These are phyloP conservation scores for Kitagawia praeruptora DNA, from an alignment of 129 eudicot genomes.

Conservation along the genomic window DNA sequence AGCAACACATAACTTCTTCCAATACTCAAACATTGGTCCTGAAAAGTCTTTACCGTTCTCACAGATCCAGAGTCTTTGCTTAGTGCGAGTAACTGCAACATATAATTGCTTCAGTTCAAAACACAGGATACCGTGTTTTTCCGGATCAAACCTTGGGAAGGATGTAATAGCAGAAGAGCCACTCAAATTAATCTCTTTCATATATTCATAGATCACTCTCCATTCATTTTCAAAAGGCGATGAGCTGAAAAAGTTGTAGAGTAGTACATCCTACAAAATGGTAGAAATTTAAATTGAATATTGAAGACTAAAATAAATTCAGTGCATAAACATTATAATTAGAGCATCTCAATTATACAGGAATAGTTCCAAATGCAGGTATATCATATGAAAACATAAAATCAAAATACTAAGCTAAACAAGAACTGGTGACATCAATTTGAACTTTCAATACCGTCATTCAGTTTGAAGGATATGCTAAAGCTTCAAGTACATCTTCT, in stretches of 20 bases:
- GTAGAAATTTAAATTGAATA: not conserved
- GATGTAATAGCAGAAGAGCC: slow-evolving; percentile 2
- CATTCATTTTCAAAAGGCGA: slow-evolving; percentile 51
- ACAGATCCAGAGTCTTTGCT: slow-evolving; percentile 77
- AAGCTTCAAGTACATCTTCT: not conserved
- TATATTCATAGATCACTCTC: slow-evolving; percentile 55
- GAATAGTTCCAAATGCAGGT: not conserved
- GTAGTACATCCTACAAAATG: slow-evolving; percentile 47
- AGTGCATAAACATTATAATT: not conserved
- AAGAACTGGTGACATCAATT: not conserved
- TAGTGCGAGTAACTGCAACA: slow-evolving; percentile 80
- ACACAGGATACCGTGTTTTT: slow-evolving; percentile 54
- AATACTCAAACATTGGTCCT: slow-evolving; percentile 52
- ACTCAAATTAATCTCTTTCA: slow-evolving; percentile 33
- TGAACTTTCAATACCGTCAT: not conserved
- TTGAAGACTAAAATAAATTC: not conserved
- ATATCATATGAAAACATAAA: not conserved
- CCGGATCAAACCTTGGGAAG: slow-evolving; percentile 29
- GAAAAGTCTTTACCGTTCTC: slow-evolving; percentile 42
- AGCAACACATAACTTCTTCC: slow-evolving; percentile 43
- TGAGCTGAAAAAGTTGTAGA: slow-evolving; percentile 70
- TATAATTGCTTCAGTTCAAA: slow-evolving; percentile 63
- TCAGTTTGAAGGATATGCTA: not conserved
- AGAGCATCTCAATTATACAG: not conserved
- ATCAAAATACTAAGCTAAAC: no score